These are phyloP conservation scores for Strobilomyces confusus DNA, from an alignment of 768 basidiomycete species.

Conservation along the genomic window DNA sequence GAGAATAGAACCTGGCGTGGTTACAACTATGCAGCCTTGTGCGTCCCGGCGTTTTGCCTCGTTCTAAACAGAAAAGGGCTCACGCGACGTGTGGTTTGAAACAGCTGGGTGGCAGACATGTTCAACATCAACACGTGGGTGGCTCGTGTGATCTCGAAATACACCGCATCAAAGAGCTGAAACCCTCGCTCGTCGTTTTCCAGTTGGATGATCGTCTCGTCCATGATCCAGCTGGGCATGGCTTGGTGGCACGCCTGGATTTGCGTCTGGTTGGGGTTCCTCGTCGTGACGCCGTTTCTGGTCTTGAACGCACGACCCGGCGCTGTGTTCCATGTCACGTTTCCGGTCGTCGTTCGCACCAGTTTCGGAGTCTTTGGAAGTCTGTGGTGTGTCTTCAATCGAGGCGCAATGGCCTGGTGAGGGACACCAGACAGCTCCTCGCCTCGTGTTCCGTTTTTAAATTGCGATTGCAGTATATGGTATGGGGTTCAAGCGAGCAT, in stretches of 20 bases:
- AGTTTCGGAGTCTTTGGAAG: conserved; percentile 78
- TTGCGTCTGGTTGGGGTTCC: conserved; percentile 67
- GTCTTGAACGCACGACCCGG: conserved; percentile 76
- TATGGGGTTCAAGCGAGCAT: conserved; percentile 80
- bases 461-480: conserved; percentile 50
- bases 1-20: conserved; percentile 63
- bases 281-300: conserved; percentile 62
- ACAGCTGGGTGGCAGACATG: conserved; percentile 75
- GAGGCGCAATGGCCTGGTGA: conserved; percentile 69
- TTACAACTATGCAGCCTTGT: conserved; percentile 68
- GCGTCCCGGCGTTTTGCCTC: conserved; percentile 17
- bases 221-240: conserved; percentile 67
- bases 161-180: background rate
- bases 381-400: conserved; percentile 76
- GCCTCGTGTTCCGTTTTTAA: conserved; percentile 15
- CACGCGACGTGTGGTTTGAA: conserved; percentile 1
- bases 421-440: conserved; percentile 26
- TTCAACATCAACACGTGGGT: conserved; percentile 76
- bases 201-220: conserved; percentile 75
- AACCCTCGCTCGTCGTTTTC: background rate
- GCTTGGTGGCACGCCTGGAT: conserved; percentile 88
- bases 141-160: background rate
- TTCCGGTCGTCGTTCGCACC: conserved; percentile 71
- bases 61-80: background rate
- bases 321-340: conserved; percentile 72